These are phyloP conservation scores for Leccinum fibrillosum DNA, from an alignment of 768 basidiomycete species.

Conservation along the genomic window DNA sequence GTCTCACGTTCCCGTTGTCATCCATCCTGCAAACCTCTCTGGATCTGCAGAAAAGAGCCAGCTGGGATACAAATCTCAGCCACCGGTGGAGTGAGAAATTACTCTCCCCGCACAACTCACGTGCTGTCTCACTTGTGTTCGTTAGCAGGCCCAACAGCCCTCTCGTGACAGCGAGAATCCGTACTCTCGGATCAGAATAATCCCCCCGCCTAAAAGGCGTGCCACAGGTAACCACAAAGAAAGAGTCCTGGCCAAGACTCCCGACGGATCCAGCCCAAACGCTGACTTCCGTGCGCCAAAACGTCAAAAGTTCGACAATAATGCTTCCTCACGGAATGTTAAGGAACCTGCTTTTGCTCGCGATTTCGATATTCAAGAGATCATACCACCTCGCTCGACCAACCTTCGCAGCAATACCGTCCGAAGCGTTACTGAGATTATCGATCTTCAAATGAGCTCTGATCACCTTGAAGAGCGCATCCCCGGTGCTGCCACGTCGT, in stretches of 20 bases:
- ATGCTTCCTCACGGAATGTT: background rate
- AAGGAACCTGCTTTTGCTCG: background rate
- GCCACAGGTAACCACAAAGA: slow-evolving; percentile 23
- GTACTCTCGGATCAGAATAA: background rate
- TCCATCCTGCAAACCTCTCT: slow-evolving; percentile 2
- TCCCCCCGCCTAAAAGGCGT: rapidly evolving
- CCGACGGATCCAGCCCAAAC: background rate
- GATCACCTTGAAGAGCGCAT: slow-evolving; percentile 24
- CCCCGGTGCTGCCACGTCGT: slow-evolving; percentile 1
- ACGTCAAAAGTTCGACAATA: slow-evolving; percentile 20
- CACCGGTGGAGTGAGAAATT: slow-evolving; percentile 12
- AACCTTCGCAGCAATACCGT: background rate
- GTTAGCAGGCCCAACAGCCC: slow-evolving; percentile 4
- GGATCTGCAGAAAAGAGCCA: slow-evolving; percentile 16
- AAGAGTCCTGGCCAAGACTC: slow-evolving; percentile 18
- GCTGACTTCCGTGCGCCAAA: slow-evolving; percentile 14
- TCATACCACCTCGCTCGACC: slow-evolving; percentile 1
- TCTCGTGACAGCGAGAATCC: slow-evolving; percentile 11
- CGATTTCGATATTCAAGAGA: slow-evolving; percentile 24
- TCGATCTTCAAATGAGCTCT: slow-evolving; percentile 13
- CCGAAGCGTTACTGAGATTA: slow-evolving; percentile 15
- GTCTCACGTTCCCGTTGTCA: background rate
- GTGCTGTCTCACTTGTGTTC: slow-evolving; percentile 4
- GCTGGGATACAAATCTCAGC: slow-evolving; percentile 22
- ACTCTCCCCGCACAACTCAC: background rate